Percentiles rank a stretch among this genome's conserved stretches.
These are phyloP conservation scores for Hanseniaspora lachancei DNA, from an alignment of 805 yeast genomes.

Conservation along the genomic window DNA sequence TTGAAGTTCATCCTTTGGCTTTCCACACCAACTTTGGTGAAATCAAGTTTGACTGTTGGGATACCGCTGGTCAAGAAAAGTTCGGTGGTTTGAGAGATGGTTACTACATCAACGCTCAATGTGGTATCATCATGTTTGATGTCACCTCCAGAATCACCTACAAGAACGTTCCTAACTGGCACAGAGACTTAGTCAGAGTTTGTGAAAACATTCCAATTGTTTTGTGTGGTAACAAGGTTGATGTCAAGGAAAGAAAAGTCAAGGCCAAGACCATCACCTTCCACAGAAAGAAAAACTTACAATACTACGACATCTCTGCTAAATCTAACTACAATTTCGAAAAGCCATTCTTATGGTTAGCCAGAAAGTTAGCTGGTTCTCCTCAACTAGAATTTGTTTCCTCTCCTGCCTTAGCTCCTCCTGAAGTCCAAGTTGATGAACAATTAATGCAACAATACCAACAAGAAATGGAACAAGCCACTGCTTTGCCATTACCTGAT, in stretches of 20 bases:
- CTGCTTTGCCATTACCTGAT: slow-evolving; percentile 98
- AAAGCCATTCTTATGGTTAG: slow-evolving; percentile 99
- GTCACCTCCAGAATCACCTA: slow-evolving; percentile 98
- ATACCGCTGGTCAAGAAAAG: slow-evolving; percentile 99
- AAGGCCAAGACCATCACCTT: slow-evolving; percentile 99
- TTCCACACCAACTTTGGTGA: slow-evolving; percentile 98
- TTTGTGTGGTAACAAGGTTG: slow-evolving; percentile 98
- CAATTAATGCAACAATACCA: slow-evolving; percentile 96
- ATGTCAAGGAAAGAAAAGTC: slow-evolving; percentile 98
- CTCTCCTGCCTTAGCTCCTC: slow-evolving; percentile 98
- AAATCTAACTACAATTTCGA: slow-evolving; percentile 99
- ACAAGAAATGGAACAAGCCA: slow-evolving; percentile 98
- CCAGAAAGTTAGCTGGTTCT: slow-evolving; percentile 97
- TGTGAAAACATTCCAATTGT: slow-evolving; percentile 99
- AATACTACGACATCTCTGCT: slow-evolving; percentile 98
- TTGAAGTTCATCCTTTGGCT: slow-evolving; percentile 96
- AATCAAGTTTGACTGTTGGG: slow-evolving; percentile 99
- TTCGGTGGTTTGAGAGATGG: slow-evolving; percentile 99
- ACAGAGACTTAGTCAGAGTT: slow-evolving; percentile 98
- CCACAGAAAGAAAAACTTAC: slow-evolving; percentile 99
- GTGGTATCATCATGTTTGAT: slow-evolving; percentile 99
- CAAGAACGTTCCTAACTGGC: slow-evolving; percentile 99
- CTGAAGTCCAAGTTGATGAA: slow-evolving; percentile 95
- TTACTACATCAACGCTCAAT: slow-evolving; percentile 97
- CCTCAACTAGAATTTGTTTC: slow-evolving; percentile 97